These are phyloP conservation scores for Aspergillus heteromorphus DNA, from an alignment of 495 filamentous ascomycete species.

Conservation along the genomic window DNA sequence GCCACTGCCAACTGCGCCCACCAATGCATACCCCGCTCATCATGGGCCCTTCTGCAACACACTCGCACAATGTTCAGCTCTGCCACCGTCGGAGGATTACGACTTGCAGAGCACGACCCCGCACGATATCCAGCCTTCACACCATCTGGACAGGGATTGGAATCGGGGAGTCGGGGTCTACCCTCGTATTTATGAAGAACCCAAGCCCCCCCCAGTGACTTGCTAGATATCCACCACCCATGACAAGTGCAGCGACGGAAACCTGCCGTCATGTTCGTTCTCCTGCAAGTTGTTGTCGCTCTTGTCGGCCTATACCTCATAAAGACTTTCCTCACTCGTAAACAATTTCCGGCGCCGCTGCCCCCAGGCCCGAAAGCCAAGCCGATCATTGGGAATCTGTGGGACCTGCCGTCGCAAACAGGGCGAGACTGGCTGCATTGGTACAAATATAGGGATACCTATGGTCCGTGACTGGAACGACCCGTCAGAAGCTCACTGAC, in stretches of 20 bases:
- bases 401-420: slow-evolving; percentile 36
- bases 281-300: background rate
- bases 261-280: background rate
- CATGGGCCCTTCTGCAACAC: no score
- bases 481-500: background rate
- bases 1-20: no score
- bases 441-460: slow-evolving; percentile 45
- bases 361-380: slow-evolving; percentile 10
- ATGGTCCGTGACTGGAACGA: slow-evolving; percentile 21
- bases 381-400: slow-evolving; percentile 45
- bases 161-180: no score
- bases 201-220: no score
- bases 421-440: slow-evolving; percentile 42
- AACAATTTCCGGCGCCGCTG: background rate
- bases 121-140: no score
- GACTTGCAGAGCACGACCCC: no score
- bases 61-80: no score
- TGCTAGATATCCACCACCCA: no score
- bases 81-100: no score
- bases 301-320: background rate
- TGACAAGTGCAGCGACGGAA: background rate
- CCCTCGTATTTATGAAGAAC: no score
- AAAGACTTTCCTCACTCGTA: background rate
- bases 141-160: no score
- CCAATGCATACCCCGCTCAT: no score